These are phyloP conservation scores for Hibiscus tridactylites DNA, from an alignment of 345 rosid genomes.

Conservation along the genomic window DNA sequence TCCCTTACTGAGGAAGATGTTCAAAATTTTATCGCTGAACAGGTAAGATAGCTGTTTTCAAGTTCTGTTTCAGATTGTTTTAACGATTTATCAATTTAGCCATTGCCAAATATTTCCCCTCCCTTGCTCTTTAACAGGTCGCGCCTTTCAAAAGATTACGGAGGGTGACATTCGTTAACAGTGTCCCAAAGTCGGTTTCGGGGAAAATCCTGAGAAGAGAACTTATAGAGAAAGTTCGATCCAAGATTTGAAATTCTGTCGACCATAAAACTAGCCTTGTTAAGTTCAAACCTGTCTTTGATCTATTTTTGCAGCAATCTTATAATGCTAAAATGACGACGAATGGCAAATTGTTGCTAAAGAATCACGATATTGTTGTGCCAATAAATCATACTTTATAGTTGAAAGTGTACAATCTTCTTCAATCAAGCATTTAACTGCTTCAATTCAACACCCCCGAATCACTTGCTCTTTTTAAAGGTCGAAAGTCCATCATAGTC, in stretches of 20 bases:
- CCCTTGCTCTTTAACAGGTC: conserved; percentile 35
- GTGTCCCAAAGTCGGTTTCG: conserved; percentile 71
- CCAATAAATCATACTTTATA: no score
- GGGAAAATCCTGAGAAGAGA: conserved; percentile 88
- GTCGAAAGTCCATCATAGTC: no score
- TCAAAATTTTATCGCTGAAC: conserved; percentile 61
- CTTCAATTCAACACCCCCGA: no score
- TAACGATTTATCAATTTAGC: not conserved
- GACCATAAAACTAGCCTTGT: not conserved
- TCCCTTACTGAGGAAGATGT: conserved; percentile 67
- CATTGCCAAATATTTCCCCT: not conserved
- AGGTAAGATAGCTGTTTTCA: conserved; percentile 31
- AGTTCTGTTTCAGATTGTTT: not conserved
- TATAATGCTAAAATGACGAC: not conserved
- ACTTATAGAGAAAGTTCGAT: conserved; percentile 57
- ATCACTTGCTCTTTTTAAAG: no score
- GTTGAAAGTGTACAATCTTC: no score
- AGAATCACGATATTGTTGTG: no score
- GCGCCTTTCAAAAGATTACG: conserved; percentile 80
- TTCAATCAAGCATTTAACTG: no score
- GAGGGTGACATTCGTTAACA: conserved; percentile 52
- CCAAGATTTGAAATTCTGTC: conserved; percentile 39
- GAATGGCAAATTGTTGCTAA: not conserved
- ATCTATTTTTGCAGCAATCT: not conserved
- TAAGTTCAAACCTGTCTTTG: not conserved